Evolutionary conservation across 2,329 filamentous ascomycete genomes (phyloP).

Genomic region (Diaporthe citriasiana): DNA sequence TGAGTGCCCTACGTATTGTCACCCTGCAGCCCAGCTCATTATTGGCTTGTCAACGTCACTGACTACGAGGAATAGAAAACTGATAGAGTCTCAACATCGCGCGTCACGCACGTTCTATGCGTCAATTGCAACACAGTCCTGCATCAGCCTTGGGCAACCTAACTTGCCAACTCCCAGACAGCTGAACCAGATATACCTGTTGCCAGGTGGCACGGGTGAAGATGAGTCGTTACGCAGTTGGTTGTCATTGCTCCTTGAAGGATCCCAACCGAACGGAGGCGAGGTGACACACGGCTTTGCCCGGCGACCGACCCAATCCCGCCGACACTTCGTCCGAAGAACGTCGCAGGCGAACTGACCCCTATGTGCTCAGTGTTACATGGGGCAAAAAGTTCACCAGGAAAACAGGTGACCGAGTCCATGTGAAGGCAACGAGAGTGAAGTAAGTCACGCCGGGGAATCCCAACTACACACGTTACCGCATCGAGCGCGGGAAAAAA

Average conservation of each 20-base stretch:
- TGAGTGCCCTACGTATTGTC: neutral
- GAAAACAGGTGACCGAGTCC: neutral
- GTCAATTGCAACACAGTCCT: neutral
- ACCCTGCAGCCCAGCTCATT: neutral
- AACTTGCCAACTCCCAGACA: too few species aligned
- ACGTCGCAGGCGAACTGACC: neutral
- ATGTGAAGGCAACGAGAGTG: neutral
- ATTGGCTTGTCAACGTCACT: neutral
- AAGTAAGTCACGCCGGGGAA: neutral
- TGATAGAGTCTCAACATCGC: neutral
- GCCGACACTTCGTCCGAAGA: neutral
- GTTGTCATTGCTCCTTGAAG: neutral
- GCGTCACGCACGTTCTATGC: neutral
- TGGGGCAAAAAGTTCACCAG: neutral
- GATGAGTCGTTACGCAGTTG: neutral
- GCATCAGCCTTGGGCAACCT: neutral
- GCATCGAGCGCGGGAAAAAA: slow-evolving; percentile 19
- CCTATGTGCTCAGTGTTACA: neutral
- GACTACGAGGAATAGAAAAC: neutral
- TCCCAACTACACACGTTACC: neutral
- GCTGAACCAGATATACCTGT: neutral
- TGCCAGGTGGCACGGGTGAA: neutral
- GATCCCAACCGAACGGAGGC: neutral
- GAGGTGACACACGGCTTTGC: neutral
- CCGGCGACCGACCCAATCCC: neutral